phyloP scores from a whole-genome alignment of 108 stramenopile species.

The Cyclostephanos tholiformis region DNA sequence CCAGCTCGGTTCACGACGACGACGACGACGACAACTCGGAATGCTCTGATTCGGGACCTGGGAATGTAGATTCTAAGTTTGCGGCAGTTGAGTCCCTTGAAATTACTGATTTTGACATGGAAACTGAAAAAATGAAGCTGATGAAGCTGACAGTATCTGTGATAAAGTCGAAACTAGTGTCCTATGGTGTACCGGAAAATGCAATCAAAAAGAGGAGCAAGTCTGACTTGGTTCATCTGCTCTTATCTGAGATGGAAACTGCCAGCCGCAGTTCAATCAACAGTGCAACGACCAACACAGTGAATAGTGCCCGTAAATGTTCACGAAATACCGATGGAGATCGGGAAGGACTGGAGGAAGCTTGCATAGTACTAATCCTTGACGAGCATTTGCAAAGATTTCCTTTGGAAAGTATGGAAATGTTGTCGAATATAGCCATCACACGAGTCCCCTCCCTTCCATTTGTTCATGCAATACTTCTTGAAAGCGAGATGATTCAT shows the following conservation, averaged over 20 bases:
- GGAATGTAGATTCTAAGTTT: conserved; percentile 70
- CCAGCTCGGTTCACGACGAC: conserved; percentile 14
- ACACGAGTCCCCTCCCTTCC: conserved; percentile 89
- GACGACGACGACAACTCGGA: conserved; percentile 40
- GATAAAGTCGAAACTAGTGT: conserved; percentile 55
- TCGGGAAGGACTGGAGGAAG: conserved; percentile 13
- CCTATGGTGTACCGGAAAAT: conserved; percentile 24
- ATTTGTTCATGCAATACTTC: conserved; percentile 75
- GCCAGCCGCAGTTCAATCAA: not conserved
- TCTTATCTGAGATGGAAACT: conserved; percentile 44
- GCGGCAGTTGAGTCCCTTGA: conserved; percentile 47
- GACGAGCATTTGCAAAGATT: conserved; percentile 94
- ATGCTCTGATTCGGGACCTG: conserved; percentile 39
- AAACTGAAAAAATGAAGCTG: conserved; percentile 22
- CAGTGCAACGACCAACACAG: conserved; percentile 8
- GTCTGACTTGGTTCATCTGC: conserved; percentile 59
- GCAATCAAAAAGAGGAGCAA: conserved; percentile 55
- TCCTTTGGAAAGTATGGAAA: conserved; percentile 93
- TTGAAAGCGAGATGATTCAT: conserved; percentile 32
- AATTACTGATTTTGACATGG: conserved; percentile 16
- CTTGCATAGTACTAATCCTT: conserved; percentile 77
- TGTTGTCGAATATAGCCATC: conserved; percentile 68
- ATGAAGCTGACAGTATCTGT: conserved; percentile 67
- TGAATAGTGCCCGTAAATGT: not conserved
- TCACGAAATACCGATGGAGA: not conserved